Percentiles rank a stretch among this genome's conserved stretches.
Conservation (phyloP, 2,329 filamentous ascomycete species). For the Aspergillus spinulosporus region DNA sequence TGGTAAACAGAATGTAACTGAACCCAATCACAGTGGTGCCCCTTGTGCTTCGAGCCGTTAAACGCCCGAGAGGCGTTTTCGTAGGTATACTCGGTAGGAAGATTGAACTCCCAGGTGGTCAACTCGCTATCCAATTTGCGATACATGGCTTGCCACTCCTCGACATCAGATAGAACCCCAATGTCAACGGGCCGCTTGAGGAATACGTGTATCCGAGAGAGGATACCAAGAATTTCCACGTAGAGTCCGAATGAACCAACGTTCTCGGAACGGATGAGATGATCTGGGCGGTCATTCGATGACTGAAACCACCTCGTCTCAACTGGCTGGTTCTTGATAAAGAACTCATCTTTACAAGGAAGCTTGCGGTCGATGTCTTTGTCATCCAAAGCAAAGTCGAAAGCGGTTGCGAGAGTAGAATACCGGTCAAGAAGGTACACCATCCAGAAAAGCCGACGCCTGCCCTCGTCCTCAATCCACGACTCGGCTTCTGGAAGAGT, state of each 20-base stretch:
- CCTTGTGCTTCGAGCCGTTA: slow-evolving; percentile 64
- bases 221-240: slow-evolving; percentile 82
- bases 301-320: slow-evolving; percentile 78
- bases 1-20: slow-evolving; percentile 91
- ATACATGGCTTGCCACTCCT: slow-evolving; percentile 85
- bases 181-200: slow-evolving; percentile 89
- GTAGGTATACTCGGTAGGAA: slow-evolving; percentile 75
- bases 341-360: slow-evolving; percentile 84
- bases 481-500: slow-evolving; percentile 78
- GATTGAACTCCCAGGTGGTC: slow-evolving; percentile 77
- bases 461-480: slow-evolving; percentile 86
- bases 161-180: slow-evolving; percentile 76
- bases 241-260: slow-evolving; percentile 87
- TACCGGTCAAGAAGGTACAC: slow-evolving; percentile 88
- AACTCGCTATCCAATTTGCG: slow-evolving; percentile 79
- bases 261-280: slow-evolving; percentile 72
- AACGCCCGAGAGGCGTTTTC: slow-evolving; percentile 76
- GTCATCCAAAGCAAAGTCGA: slow-evolving; percentile 86
- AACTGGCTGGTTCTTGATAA: slow-evolving; percentile 77
- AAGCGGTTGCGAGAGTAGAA: slow-evolving; percentile 85
- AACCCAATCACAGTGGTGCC: slow-evolving; percentile 78
- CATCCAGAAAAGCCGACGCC: slow-evolving; percentile 89
- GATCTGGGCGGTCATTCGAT: slow-evolving; percentile 57
- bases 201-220: slow-evolving; percentile 85
- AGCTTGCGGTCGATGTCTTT: slow-evolving; percentile 85